phyloP scores from a whole-genome alignment of 768 basidiomycete species.

The Lactarius deliciosus region DNA sequence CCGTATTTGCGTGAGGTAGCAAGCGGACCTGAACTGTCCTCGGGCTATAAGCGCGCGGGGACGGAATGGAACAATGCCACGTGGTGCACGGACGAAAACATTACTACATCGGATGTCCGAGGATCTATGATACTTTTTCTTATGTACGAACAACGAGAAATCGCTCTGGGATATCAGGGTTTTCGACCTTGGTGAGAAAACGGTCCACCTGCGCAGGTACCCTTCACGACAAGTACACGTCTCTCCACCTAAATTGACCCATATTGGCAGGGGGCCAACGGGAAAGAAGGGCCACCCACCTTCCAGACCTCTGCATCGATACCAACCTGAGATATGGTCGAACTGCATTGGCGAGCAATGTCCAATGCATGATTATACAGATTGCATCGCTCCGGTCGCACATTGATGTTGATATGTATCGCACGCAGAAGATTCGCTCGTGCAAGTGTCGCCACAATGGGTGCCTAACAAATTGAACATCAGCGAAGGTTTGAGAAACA shows the following conservation, averaged over 20 bases:
- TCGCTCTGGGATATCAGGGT: conserved; percentile 21
- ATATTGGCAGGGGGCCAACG: neutral
- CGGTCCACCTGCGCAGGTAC: conserved; percentile 5
- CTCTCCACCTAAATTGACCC: conserved; percentile 19
- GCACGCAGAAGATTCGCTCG: conserved; percentile 48
- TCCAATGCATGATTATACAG: conserved; percentile 32
- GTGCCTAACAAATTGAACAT: conserved; percentile 36
- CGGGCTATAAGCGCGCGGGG: no score
- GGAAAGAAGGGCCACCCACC: conserved; percentile 41
- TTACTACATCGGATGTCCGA: neutral
- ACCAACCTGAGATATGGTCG: conserved; percentile 60
- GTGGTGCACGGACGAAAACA: neutral
- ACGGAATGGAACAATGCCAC: conserved; percentile 6
- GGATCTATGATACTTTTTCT: neutral
- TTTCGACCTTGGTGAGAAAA: neutral
- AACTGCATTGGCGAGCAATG: conserved; percentile 50
- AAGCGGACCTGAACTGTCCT: neutral
- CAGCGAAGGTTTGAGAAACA: neutral
- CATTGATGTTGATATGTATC: conserved; percentile 59
- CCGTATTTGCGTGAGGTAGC: neutral
- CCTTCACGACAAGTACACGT: conserved; percentile 2
- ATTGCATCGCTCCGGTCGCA: conserved; percentile 26
- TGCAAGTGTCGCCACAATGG: conserved; percentile 44
- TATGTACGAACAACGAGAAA: conserved; percentile 13
- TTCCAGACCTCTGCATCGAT: conserved; percentile 70